phyloP scores from a whole-genome alignment of 2,329 filamentous ascomycete species.

The Penicillium janthinellum region DNA sequence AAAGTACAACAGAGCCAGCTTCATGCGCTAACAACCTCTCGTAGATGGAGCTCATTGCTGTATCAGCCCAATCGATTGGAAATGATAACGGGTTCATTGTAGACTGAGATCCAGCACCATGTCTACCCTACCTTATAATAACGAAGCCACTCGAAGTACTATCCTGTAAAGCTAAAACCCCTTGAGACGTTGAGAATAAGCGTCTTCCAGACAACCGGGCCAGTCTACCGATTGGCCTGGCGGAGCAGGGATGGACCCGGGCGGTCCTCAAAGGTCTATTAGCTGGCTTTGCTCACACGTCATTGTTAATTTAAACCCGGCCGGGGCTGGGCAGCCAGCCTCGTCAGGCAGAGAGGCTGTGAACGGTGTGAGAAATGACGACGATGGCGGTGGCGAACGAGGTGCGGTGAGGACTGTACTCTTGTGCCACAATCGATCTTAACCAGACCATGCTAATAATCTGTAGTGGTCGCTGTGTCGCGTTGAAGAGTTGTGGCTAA shows the following conservation, averaged over 20 bases:
- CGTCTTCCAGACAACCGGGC: no score
- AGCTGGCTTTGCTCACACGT: conserved; percentile 3
- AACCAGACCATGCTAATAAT: no score
- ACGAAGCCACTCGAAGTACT: no score
- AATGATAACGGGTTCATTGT: no score
- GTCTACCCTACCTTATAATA: no score
- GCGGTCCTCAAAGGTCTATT: background rate
- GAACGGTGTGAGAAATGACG: conserved; percentile 17
- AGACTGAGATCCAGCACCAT: background rate
- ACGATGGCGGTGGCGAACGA: conserved; percentile 18
- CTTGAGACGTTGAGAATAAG: no score
- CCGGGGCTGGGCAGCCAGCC: background rate
- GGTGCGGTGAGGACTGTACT: conserved; percentile 1
- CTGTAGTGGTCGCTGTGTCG: background rate
- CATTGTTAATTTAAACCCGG: conserved; percentile 1
- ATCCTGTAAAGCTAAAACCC: no score
- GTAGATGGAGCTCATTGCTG: background rate
- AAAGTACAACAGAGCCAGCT: background rate
- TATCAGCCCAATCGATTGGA: background rate
- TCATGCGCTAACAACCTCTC: background rate
- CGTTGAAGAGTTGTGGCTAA: background rate
- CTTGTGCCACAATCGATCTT: background rate
- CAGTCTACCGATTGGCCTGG: background rate
- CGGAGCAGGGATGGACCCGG: background rate
- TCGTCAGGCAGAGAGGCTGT: conserved; percentile 3